Conservation (phyloP, 2,329 filamentous ascomycete genomes). For the Monosporascus sp. region DNA sequence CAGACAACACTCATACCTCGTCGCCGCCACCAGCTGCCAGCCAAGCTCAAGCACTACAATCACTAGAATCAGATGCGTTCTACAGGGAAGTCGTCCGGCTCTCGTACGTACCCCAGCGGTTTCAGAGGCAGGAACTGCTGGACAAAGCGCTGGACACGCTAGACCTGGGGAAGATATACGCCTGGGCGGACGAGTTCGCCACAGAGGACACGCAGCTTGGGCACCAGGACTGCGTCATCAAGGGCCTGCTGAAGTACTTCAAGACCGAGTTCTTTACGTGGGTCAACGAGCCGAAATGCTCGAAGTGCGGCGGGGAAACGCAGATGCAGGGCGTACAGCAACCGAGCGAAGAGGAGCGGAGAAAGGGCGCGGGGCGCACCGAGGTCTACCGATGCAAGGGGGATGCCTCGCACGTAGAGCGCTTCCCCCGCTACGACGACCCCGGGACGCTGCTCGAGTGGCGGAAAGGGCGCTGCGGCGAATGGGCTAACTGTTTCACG, state of each 20-base stretch:
- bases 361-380: slow-evolving; percentile 79
- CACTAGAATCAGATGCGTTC: not conserved
- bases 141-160: not conserved
- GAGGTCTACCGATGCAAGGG: slow-evolving; percentile 83
- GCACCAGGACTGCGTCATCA: slow-evolving; percentile 9
- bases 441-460: slow-evolving; percentile 90
- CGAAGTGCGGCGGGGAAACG: slow-evolving; percentile 75
- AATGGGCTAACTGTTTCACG: slow-evolving; percentile 98
- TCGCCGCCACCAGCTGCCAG: not conserved
- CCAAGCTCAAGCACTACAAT: not conserved
- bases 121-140: not conserved
- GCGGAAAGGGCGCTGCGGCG: slow-evolving; percentile 77
- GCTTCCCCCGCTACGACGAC: slow-evolving; percentile 92
- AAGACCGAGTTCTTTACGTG: slow-evolving; percentile 71
- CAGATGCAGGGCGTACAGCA: slow-evolving; percentile 77
- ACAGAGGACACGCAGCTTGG: slow-evolving; percentile 3
- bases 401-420: slow-evolving; percentile 69
- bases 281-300: slow-evolving; percentile 91
- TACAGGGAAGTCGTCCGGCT: not conserved
- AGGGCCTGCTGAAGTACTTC: slow-evolving; percentile 6
- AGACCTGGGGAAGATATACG: not conserved
- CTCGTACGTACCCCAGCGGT: not conserved
- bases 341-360: slow-evolving; percentile 82
- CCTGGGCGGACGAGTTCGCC: not conserved
- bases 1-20: not conserved